These are phyloP conservation scores for Leptosphaerulina australis DNA, from an alignment of 2,329 filamentous ascomycete species.

Conservation along the genomic window DNA sequence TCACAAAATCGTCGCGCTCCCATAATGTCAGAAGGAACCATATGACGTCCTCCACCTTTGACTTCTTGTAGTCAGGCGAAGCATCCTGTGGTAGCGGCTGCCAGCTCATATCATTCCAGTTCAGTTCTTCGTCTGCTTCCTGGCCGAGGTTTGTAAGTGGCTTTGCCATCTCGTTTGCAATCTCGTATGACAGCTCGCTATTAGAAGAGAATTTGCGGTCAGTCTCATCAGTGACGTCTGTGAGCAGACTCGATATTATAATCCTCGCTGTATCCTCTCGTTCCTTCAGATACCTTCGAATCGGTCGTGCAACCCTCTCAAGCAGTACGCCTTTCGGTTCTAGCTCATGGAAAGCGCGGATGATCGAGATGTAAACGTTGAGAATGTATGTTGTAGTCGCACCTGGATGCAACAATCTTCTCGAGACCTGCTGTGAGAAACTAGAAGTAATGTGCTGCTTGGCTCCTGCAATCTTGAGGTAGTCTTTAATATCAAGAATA, in stretches of 20 bases:
- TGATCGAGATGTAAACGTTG: slow-evolving; percentile 79
- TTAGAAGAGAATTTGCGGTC: slow-evolving; percentile 58
- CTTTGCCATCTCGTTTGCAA: slow-evolving; percentile 70
- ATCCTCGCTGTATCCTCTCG: slow-evolving; percentile 79
- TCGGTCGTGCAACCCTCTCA: slow-evolving; percentile 72
- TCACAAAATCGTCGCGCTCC: slow-evolving; percentile 92
- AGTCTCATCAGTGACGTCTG: slow-evolving; percentile 60
- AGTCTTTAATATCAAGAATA: slow-evolving; percentile 73
- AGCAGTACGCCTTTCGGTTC: slow-evolving; percentile 80
- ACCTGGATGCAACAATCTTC: slow-evolving; percentile 74
- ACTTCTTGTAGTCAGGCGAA: slow-evolving; percentile 84
- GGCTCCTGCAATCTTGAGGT: slow-evolving; percentile 70
- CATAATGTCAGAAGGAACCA: slow-evolving; percentile 87
- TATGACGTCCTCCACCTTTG: slow-evolving; percentile 88
- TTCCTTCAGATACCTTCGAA: slow-evolving; percentile 77
- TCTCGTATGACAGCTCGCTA: slow-evolving; percentile 69
- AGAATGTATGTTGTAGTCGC: slow-evolving; percentile 77
- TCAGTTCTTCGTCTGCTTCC: slow-evolving; percentile 66
- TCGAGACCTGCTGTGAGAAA: slow-evolving; percentile 70
- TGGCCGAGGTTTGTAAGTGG: slow-evolving; percentile 61
- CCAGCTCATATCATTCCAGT: slow-evolving; percentile 95
- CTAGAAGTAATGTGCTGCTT: slow-evolving; percentile 72
- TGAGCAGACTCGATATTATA: slow-evolving; percentile 75
- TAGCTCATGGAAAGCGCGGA: slow-evolving; percentile 74
- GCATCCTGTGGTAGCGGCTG: slow-evolving; percentile 91